Conservation (phyloP, 768 basidiomycete genomes). For the Boletus vermiculosoides region DNA sequence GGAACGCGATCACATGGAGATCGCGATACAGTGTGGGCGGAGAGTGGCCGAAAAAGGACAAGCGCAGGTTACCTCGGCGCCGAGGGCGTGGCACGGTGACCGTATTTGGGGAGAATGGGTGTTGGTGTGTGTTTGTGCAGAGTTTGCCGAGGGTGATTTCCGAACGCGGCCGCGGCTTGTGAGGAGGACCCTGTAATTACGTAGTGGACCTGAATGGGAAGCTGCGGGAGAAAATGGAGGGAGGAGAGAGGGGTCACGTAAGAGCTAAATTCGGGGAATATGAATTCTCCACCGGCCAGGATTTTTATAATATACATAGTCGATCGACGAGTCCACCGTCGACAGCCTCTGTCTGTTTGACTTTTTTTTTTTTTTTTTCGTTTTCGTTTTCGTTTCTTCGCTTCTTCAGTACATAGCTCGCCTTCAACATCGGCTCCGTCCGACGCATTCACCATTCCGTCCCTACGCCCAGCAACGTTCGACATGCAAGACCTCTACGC, state of each 20-base stretch:
- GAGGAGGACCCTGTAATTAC: slow-evolving; percentile 35
- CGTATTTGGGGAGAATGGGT: slow-evolving; percentile 20
- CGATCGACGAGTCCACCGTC: slow-evolving; percentile 33
- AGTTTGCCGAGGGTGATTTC: slow-evolving; percentile 40
- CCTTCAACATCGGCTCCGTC: slow-evolving; percentile 17
- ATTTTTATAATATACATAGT: slow-evolving; percentile 39
- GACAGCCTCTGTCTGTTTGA: slow-evolving; percentile 31
- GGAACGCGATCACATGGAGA: slow-evolving; percentile 33
- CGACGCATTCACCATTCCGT: slow-evolving; percentile 37
- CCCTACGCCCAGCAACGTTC: slow-evolving; percentile 41
- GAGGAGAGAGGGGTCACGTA: slow-evolving; percentile 33
- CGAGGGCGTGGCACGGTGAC: slow-evolving; percentile 36
- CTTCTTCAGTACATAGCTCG: slow-evolving; percentile 34
- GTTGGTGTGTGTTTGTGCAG: slow-evolving; percentile 22
- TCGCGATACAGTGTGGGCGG: slow-evolving; percentile 33
- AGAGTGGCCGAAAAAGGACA: slow-evolving; percentile 32
- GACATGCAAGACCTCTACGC: slow-evolving; percentile 51
- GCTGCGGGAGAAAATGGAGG: slow-evolving; percentile 34
- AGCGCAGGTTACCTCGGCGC: slow-evolving; percentile 38
- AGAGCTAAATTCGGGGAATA: slow-evolving; percentile 35
- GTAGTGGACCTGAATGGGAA: slow-evolving; percentile 28
- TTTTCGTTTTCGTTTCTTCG: slow-evolving; percentile 31
- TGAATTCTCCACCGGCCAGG: slow-evolving; percentile 40
- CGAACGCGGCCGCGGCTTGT: slow-evolving; percentile 39
- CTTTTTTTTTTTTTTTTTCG: slow-evolving; percentile 24